Evolutionary conservation across 805 yeast genomes (phyloP).

Genomic region (Blastobotrys chiropterorum): DNA sequence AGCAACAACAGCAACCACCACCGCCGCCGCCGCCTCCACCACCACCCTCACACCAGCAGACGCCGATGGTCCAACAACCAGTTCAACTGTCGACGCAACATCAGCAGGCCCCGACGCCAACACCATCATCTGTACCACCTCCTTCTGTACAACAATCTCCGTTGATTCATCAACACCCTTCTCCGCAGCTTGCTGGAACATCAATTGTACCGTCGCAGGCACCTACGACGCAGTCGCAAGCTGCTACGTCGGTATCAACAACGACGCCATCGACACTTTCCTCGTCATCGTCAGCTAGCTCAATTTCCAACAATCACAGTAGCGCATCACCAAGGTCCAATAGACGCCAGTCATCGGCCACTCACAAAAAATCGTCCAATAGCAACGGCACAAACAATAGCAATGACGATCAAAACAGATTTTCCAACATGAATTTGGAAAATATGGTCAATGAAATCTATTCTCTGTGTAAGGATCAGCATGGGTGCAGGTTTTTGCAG

Average conservation of each 20-base stretch:
- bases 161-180: neutral
- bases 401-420: constrained; percentile 12
- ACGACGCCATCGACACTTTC: neutral
- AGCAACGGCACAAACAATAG: neutral
- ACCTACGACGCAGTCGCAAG: no score
- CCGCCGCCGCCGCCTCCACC: neutral
- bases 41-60: neutral
- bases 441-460: constrained; percentile 55
- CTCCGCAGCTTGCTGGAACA: neutral
- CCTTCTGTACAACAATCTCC: neutral
- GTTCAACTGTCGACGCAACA: neutral
- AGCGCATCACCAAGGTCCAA: neutral
- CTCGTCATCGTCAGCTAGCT: neutral
- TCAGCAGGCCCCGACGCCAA: no score
- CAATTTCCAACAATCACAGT: neutral
- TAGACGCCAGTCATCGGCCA: neutral
- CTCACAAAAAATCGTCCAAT: neutral
- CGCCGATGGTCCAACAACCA: neutral
- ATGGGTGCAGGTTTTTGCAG: constrained; percentile 91
- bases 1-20: neutral
- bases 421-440: constrained; percentile 39
- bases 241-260: no score
- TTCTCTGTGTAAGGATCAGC: constrained; percentile 88
- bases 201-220: neutral
- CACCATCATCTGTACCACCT: neutral